These are phyloP conservation scores for Phytophthora hybrid DNA, from an alignment of 352 stramenopile genomes.

Conservation along the genomic window DNA sequence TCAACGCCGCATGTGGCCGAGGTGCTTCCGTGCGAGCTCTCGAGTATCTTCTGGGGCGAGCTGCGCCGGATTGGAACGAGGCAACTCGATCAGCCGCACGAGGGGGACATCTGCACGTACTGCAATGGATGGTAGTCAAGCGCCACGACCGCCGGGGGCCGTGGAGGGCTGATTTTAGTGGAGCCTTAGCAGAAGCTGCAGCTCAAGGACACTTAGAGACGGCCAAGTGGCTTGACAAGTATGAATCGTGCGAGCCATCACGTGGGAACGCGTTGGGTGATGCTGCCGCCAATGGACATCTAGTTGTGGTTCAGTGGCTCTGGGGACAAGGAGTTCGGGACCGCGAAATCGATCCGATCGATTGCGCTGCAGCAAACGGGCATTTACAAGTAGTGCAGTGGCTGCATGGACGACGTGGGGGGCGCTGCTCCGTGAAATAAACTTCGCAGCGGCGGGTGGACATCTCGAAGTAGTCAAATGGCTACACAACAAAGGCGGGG, in stretches of 20 bases:
- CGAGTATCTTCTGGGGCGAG: neutral
- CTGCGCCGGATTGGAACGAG: neutral
- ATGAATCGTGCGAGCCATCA: neutral
- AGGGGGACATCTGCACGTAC: neutral
- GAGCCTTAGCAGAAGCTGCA: neutral
- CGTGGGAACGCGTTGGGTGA: neutral
- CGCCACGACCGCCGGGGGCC: neutral
- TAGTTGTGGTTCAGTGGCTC: neutral
- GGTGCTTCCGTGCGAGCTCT: neutral
- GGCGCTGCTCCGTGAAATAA: neutral
- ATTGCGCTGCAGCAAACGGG: neutral
- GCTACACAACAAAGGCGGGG: neutral
- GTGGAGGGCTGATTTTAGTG: neutral
- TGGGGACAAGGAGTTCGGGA: neutral
- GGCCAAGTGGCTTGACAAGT: neutral
- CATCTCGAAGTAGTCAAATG: neutral
- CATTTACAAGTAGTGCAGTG: neutral
- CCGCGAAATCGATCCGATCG: neutral
- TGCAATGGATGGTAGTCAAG: neutral
- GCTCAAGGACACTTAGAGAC: neutral
- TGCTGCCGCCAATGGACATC: neutral
- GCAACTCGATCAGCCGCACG: neutral
- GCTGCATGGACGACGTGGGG: neutral
- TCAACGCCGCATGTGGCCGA: neutral
- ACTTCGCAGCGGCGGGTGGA: neutral